A percentile compares a stretch with the other conserved stretches of the same genome.
Evolutionary conservation across 225 moss, liverwort and hornwort genomes (phyloP).

Genomic region (Asterella californica): DNA sequence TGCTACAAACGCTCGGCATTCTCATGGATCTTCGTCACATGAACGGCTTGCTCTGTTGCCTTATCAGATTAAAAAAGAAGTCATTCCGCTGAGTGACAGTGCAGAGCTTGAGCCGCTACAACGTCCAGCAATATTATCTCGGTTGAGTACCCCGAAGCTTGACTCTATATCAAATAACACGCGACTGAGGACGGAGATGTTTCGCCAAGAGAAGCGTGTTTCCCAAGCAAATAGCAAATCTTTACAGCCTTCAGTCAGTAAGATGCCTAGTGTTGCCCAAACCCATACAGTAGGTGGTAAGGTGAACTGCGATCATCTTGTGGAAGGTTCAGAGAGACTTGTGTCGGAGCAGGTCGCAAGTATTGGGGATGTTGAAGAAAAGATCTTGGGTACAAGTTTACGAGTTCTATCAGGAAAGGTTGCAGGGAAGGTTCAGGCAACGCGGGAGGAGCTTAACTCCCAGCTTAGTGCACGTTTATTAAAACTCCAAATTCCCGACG

Average conservation of each 20-base stretch:
- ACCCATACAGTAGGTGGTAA: slow-evolving; percentile 6
- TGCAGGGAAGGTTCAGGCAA: slow-evolving; percentile 1
- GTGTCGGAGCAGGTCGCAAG: background rate
- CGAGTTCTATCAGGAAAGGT: slow-evolving; percentile 1
- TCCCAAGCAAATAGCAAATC: slow-evolving; percentile 1
- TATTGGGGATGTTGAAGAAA: slow-evolving; percentile 4
- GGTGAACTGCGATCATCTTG: background rate
- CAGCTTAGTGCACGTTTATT: slow-evolving; percentile 19
- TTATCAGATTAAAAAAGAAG: slow-evolving; percentile 26
- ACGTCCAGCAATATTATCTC: slow-evolving; percentile 27
- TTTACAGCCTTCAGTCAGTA: slow-evolving; percentile 13
- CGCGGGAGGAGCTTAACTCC: slow-evolving; percentile 17
- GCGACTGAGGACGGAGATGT: slow-evolving; percentile 14
- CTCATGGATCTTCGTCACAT: slow-evolving; percentile 5
- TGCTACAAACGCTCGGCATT: background rate
- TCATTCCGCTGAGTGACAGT: slow-evolving; percentile 1
- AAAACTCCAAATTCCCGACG: slow-evolving; percentile 23
- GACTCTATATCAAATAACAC: slow-evolving; percentile 20
- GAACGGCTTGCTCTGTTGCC: slow-evolving; percentile 20
- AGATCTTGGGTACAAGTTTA: slow-evolving; percentile 8
- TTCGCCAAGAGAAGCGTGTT: slow-evolving; percentile 23
- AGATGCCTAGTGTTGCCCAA: slow-evolving; percentile 10
- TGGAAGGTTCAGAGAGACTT: slow-evolving; percentile 15
- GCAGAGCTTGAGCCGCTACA: slow-evolving; percentile 18
- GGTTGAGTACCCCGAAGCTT: slow-evolving; percentile 23